phyloP scores from a whole-genome alignment of 805 yeast genomes.

The Kazachstania taianensis region DNA sequence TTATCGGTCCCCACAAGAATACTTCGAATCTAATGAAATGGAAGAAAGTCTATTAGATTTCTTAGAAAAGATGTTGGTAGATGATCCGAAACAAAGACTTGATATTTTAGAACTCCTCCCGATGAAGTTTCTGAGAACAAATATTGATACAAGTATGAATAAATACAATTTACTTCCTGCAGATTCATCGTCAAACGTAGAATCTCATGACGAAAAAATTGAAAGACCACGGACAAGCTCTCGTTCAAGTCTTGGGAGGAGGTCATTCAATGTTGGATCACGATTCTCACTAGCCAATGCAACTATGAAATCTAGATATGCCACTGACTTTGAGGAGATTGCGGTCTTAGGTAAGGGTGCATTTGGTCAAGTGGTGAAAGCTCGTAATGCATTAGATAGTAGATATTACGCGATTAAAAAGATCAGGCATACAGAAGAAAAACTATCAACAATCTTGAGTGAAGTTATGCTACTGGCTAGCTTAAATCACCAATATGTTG shows the following conservation, averaged over 20 bases:
- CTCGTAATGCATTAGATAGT: slow-evolving; percentile 86
- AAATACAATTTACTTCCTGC: slow-evolving; percentile 20
- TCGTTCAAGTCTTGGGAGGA: slow-evolving; percentile 25
- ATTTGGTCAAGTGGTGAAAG: slow-evolving; percentile 97
- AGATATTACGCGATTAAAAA: slow-evolving; percentile 91
- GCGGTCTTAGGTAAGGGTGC: slow-evolving; percentile 90
- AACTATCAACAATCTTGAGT: slow-evolving; percentile 68
- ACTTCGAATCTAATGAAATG: slow-evolving; percentile 37
- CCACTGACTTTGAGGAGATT: slow-evolving; percentile 89
- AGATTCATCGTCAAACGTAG: slow-evolving; percentile 2
- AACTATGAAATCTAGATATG: slow-evolving; percentile 55
- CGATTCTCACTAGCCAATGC: slow-evolving; percentile 25
- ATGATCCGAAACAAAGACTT: slow-evolving; percentile 59
- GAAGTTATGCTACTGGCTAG: slow-evolving; percentile 91
- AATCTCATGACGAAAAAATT: neutral
- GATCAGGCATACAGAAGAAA: slow-evolving; percentile 71
- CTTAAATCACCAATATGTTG: slow-evolving; percentile 90
- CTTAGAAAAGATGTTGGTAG: slow-evolving; percentile 52
- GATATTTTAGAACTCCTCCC: slow-evolving; percentile 81
- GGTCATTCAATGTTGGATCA: slow-evolving; percentile 35
- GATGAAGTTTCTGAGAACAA: slow-evolving; percentile 69
- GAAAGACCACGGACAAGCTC: slow-evolving; percentile 16
- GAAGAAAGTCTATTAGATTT: slow-evolving; percentile 59
- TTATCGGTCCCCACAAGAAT: slow-evolving; percentile 54
- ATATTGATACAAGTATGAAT: slow-evolving; percentile 34